A percentile compares a stretch with the other conserved stretches of the same genome.
Conservation (phyloP, 1,284 basidiomycete species). For the Boletus subluridellus region DNA sequence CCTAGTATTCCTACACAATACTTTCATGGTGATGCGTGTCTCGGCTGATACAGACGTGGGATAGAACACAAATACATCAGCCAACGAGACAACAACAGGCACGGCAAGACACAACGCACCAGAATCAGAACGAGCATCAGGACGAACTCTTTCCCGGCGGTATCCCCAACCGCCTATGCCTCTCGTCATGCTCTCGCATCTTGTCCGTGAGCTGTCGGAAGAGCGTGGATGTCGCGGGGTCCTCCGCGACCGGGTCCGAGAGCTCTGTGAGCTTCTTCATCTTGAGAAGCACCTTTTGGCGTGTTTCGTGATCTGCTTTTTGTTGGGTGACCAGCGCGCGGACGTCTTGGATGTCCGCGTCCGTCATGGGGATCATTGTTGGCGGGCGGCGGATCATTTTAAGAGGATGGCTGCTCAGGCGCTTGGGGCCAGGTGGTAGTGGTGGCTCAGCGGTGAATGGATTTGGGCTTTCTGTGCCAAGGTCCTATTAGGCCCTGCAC, state of each 20-base stretch:
- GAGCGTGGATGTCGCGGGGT: constrained; percentile 39
- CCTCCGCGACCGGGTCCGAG: constrained; percentile 32
- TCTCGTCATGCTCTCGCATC: constrained; percentile 34
- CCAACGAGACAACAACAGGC: not conserved
- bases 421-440: not conserved
- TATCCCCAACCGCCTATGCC: constrained; percentile 41
- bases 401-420: not conserved
- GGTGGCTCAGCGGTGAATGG: not conserved
- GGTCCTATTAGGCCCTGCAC: too few relatives aligned
- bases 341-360: constrained; percentile 71
- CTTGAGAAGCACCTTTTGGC: constrained; percentile 41
- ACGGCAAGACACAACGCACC: not conserved
- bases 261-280: constrained; percentile 46
- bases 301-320: constrained; percentile 43
- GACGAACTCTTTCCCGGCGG: constrained; percentile 34
- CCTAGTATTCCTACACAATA: not conserved
- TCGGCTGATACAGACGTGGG: not conserved
- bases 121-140: not conserved
- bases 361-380: constrained; percentile 69
- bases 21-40: not conserved
- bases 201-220: constrained; percentile 38
- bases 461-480: not conserved
- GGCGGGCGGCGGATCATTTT: constrained; percentile 68
- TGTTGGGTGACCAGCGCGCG: constrained; percentile 57
- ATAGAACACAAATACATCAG: not conserved